Percentiles rank a stretch among this genome's conserved stretches.
phyloP scores from a whole-genome alignment of 305 asterid species.

The Fraxinus paxiana region DNA sequence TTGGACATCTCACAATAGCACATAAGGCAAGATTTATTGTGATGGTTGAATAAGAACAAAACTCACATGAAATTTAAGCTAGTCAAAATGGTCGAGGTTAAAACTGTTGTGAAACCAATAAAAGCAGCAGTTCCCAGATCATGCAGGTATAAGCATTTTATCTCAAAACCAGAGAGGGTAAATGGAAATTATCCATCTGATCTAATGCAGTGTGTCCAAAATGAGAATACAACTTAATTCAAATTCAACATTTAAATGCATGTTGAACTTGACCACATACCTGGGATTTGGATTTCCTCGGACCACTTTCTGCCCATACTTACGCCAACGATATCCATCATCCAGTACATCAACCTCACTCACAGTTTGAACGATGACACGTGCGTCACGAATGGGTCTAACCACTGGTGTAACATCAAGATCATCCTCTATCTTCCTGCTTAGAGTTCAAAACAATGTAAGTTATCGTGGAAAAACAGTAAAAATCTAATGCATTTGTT shows the following conservation, averaged over 20 bases:
- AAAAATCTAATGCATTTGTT: background rate
- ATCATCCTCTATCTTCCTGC: slow-evolving; percentile 77
- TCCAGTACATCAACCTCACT: slow-evolving; percentile 96
- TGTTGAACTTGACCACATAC: slow-evolving; percentile 35
- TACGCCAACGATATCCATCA: slow-evolving; percentile 98
- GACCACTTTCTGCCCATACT: slow-evolving; percentile 97
- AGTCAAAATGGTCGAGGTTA: background rate
- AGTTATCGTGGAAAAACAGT: slow-evolving; percentile 7
- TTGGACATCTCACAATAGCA: background rate
- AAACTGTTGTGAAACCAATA: background rate
- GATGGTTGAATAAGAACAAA: background rate
- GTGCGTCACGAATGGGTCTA: slow-evolving; percentile 88
- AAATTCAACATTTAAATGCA: slow-evolving; percentile 13
- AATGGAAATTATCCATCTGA: background rate
- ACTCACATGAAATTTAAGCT: background rate
- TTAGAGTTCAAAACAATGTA: slow-evolving; percentile 19
- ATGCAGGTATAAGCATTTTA: background rate
- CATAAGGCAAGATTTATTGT: background rate
- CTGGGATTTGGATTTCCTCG: slow-evolving; percentile 98
- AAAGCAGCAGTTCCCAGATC: background rate
- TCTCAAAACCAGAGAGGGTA: background rate
- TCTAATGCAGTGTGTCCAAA: background rate
- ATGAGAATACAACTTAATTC: background rate
- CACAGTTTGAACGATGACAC: slow-evolving; percentile 92
- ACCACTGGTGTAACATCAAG: slow-evolving; percentile 67